Evolutionary conservation across 176 grass and related monocot genomes (phyloP).

Genomic region (Tillandsia fasciculata): DNA sequence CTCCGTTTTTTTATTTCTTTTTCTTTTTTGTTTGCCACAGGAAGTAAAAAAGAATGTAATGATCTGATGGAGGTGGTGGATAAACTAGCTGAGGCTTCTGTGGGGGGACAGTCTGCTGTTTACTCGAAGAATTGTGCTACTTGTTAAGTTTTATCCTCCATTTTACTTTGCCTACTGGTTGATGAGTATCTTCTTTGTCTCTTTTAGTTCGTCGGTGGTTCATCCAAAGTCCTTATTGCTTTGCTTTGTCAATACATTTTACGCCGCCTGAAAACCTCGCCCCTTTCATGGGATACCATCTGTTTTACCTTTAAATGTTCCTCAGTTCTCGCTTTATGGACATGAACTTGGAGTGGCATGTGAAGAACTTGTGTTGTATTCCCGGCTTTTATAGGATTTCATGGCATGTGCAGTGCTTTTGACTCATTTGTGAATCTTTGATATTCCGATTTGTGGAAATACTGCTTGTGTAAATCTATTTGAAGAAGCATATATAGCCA

Average conservation of each 20-base stretch:
- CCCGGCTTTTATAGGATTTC: too few relatives aligned
- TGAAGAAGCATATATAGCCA: too few relatives aligned
- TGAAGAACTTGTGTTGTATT: too few relatives aligned
- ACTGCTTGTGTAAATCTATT: too few relatives aligned
- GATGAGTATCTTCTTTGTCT: not conserved
- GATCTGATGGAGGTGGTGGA: not conserved
- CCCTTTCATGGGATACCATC: not conserved
- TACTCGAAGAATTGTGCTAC: not conserved
- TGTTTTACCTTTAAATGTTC: not conserved
- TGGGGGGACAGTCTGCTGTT: not conserved
- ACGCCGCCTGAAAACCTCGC: not conserved
- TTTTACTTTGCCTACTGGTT: not conserved
- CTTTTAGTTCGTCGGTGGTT: not conserved
- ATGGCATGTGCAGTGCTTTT: too few relatives aligned
- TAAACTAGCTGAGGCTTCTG: not conserved
- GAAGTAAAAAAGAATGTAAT: not conserved
- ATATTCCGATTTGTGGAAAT: too few relatives aligned
- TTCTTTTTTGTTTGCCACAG: not conserved
- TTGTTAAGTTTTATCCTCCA: not conserved
- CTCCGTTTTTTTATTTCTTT: not conserved
- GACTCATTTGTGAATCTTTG: too few relatives aligned
- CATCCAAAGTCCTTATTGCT: constrained; percentile 1
- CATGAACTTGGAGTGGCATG: too few relatives aligned
- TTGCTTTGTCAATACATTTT: not conserved
- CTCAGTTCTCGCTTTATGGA: not conserved